A percentile compares a stretch with the other conserved stretches of the same genome.
Evolutionary conservation across 306 rosid genomes (phyloP).

Genomic region (Prunus fruticosa): DNA sequence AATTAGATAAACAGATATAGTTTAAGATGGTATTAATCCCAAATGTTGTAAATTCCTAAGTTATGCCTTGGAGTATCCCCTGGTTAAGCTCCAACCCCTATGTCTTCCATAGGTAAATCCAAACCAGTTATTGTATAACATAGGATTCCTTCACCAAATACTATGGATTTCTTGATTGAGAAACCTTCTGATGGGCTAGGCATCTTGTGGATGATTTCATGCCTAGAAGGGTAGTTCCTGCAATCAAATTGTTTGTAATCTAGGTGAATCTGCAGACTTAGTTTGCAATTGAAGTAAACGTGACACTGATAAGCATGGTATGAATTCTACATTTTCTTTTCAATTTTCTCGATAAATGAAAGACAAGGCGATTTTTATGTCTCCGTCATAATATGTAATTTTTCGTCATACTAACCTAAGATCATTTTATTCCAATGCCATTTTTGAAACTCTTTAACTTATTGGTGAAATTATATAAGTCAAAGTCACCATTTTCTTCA

Average conservation of each 20-base stretch:
- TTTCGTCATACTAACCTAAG: neutral
- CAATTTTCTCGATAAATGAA: neutral
- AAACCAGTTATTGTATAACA: neutral
- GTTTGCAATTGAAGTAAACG: neutral
- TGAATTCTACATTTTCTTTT: neutral
- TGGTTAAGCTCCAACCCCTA: neutral
- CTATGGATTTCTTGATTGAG: neutral
- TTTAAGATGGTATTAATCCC: neutral
- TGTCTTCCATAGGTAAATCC: neutral
- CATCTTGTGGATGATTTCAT: neutral
- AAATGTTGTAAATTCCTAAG: conserved; percentile 22
- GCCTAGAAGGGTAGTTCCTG: neutral
- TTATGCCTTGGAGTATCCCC: conserved; percentile 31
- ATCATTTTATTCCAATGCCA: neutral
- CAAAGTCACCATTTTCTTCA: conserved; percentile 11
- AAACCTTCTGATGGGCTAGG: neutral
- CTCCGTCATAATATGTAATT: neutral
- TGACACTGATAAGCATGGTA: conserved; percentile 2
- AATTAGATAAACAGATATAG: neutral
- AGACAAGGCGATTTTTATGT: neutral
- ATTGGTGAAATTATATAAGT: neutral
- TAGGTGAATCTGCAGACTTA: no score
- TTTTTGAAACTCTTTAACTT: neutral
- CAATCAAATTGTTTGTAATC: neutral
- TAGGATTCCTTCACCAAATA: neutral